phyloP scores from a whole-genome alignment of 768 basidiomycete genomes.

The Xerocomus brunneocitrinus region DNA sequence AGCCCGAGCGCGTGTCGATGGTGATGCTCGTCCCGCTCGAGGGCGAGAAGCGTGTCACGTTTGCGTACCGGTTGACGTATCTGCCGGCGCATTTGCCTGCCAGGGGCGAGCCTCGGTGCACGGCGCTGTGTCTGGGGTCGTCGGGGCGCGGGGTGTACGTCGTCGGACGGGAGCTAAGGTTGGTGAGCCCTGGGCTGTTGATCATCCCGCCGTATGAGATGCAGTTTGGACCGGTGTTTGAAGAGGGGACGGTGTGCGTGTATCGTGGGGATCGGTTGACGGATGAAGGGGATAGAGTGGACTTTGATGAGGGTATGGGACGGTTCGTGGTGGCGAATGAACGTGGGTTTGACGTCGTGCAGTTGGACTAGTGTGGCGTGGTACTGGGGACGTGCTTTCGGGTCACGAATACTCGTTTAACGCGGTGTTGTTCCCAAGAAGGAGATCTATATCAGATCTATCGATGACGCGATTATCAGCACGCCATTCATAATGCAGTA shows the following conservation, averaged over 20 bases:
- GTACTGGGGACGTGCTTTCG: background rate
- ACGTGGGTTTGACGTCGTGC: conserved; percentile 25
- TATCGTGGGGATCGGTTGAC: background rate
- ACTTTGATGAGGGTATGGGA: conserved; percentile 31
- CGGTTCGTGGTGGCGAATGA: conserved; percentile 26
- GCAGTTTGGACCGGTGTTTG: conserved; percentile 27
- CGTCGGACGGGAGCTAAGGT: conserved; percentile 19
- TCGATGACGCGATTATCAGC: background rate
- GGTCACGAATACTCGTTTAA: too few species aligned
- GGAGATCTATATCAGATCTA: too few species aligned
- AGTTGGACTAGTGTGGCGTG: conserved; percentile 13
- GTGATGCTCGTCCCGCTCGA: conserved; percentile 24
- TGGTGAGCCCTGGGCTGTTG: conserved; percentile 21
- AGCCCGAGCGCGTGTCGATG: conserved; percentile 13
- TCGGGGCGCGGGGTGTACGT: conserved; percentile 30
- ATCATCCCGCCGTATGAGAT: conserved; percentile 29
- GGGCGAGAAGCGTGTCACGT: conserved; percentile 2
- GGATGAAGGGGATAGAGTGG: conserved; percentile 17
- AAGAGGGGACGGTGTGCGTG: conserved; percentile 8
- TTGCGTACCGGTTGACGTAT: conserved; percentile 20
- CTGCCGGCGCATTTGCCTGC: conserved; percentile 6
- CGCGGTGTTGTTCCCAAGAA: too few species aligned
- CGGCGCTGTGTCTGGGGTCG: conserved; percentile 18
- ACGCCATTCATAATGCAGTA: background rate
- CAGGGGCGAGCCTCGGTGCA: conserved; percentile 5